Percentiles rank a stretch among this genome's conserved stretches.
phyloP scores from a whole-genome alignment of 495 filamentous ascomycete genomes.

The Penicillium cinerascens region DNA sequence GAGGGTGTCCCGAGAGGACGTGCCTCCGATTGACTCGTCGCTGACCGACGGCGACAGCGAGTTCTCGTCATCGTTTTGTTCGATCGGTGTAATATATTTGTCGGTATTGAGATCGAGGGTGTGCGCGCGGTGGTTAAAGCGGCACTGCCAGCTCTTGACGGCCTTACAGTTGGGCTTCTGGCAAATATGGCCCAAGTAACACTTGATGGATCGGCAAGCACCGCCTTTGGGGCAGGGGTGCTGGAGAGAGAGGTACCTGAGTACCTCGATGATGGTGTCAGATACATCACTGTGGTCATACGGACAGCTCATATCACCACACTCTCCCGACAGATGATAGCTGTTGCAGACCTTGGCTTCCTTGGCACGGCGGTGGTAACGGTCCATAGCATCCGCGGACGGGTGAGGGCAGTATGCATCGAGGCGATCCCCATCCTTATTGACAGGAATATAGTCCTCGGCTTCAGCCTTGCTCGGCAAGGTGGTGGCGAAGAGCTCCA shows the following conservation, averaged over 20 bases:
- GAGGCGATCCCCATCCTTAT: constrained; percentile 42
- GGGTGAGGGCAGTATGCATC: constrained; percentile 35
- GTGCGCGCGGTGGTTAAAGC: constrained; percentile 32
- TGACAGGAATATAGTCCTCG: constrained; percentile 38
- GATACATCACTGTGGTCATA: constrained; percentile 41
- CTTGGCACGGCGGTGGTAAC: constrained; percentile 31
- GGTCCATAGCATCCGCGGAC: constrained; percentile 25
- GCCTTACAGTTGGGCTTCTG: constrained; percentile 39
- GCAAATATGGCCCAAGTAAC: constrained; percentile 45
- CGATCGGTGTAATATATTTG: constrained; percentile 27
- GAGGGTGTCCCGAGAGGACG: constrained; percentile 8
- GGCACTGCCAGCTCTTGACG: constrained; percentile 34
- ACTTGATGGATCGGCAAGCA: constrained; percentile 38
- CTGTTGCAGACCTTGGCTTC: constrained; percentile 42
- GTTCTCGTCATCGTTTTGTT: constrained; percentile 14
- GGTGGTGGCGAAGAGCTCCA: constrained; percentile 21
- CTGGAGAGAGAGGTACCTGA: constrained; percentile 39
- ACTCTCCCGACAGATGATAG: constrained; percentile 40
- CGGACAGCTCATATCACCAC: constrained; percentile 33
- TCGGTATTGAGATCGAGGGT: constrained; percentile 27
- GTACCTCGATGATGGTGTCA: constrained; percentile 24
- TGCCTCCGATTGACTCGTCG: constrained; percentile 17
- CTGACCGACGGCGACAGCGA: constrained; percentile 17
- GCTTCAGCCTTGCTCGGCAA: constrained; percentile 27
- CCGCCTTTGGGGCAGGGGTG: constrained; percentile 32